Base-by-base conservation (phyloP, 78 protist genomes). In the Dictyostelium brefeldianum region DNA sequence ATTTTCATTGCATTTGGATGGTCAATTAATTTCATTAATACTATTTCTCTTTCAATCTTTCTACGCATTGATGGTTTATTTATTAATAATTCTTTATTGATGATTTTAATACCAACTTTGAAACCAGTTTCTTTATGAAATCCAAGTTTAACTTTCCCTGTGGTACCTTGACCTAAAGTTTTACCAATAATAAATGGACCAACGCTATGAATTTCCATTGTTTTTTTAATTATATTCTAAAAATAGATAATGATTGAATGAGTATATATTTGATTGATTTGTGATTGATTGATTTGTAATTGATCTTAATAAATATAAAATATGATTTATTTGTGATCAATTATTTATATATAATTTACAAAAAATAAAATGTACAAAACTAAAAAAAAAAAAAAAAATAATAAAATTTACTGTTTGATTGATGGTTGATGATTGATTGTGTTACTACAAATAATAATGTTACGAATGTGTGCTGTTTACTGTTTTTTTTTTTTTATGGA, bases 1-100 rank as follows among this genome's bases (percentile, higher is more conserved):
- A 98, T 77, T 36, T 87, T 80, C 80, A 98, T 70, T 5, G 98
- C 98, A 78, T 96, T 84, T 25, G 98, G 98, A 79, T 98, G 99
- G 48, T 95, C 87, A 36, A 98, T 59, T 4, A 97, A 75, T 85
- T 97, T 97, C 97, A 98, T 78, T 8, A 96, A 77, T 6, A 96
- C 97, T 29, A 98, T 97, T 79, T 98, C 99, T 25, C 98, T 71
- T 54, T 91, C 89, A 14, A 98, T 80, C 82, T 98, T 98, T 41
- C 80, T 78, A 41, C 79, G 79, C 96, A 96, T 78, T 5, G 84
- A 70, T 31, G 89, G 96, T 73, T 96, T 85, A 41, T 36, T 57
- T 3, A 20, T 36, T 9, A 97, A 53, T 22, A 77, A 59, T 29
- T 92, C 97, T 53, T 97, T 97, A 22, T 64, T 70, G 69, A 97